A percentile compares a stretch with the other conserved stretches of the same genome.
Evolutionary conservation across 2,329 filamentous ascomycete species (phyloP).

Genomic region (Apiospora koreana): DNA sequence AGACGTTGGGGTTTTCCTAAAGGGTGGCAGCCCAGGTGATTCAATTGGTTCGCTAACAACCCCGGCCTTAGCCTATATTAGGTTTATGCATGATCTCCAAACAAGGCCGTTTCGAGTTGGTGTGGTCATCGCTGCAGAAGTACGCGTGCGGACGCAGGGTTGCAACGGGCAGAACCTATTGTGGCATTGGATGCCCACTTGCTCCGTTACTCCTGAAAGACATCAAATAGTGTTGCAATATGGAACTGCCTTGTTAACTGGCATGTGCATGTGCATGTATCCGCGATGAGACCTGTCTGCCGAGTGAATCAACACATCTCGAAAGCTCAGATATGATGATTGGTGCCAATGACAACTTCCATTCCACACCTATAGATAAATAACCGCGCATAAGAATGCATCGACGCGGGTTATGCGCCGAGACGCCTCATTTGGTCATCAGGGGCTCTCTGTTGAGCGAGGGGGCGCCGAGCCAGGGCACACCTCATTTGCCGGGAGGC

Average conservation of each 20-base stretch:
- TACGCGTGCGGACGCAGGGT: not conserved
- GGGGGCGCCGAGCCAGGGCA: not conserved
- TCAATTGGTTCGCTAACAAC: not conserved
- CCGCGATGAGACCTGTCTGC: not conserved
- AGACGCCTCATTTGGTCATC: not conserved
- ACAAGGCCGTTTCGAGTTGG: not conserved
- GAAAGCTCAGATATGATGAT: not conserved
- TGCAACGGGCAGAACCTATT: not conserved
- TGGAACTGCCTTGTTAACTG: too few relatives aligned
- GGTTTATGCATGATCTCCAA: not conserved
- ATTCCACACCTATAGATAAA: not conserved
- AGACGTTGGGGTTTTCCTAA: not conserved
- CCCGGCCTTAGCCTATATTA: not conserved
- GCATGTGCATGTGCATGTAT: not conserved
- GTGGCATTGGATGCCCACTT: not conserved
- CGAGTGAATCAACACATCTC: not conserved
- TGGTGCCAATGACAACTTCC: too few relatives aligned
- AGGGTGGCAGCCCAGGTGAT: not conserved
- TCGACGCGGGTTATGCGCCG: not conserved
- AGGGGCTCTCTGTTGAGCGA: not conserved
- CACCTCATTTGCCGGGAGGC: not conserved
- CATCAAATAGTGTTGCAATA: not conserved
- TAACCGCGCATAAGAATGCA: too few relatives aligned
- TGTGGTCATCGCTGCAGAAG: not conserved
- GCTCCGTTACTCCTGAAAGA: not conserved